Conservation (phyloP, 2,329 filamentous ascomycete species). For the Trichoderma sp. region DNA sequence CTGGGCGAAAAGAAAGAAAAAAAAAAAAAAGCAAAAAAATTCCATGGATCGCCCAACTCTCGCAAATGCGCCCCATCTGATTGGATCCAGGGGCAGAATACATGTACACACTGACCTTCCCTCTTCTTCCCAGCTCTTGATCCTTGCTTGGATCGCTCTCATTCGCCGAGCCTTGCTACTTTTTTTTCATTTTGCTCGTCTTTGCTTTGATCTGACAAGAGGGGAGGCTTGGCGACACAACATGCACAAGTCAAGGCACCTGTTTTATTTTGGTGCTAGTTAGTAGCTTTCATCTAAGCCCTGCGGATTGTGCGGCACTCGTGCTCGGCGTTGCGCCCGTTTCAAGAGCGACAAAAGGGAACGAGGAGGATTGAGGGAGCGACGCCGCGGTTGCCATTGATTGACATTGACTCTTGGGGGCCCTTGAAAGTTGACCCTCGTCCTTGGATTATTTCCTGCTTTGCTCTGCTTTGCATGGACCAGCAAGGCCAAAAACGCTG, state of each 20-base stretch:
- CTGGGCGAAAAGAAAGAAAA: not conserved
- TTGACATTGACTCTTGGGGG: no score
- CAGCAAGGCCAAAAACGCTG: not conserved
- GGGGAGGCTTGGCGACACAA: not conserved
- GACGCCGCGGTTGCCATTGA: not conserved
- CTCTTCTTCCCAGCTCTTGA: not conserved
- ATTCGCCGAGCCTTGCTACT: not conserved
- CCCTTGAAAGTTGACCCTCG: no score
- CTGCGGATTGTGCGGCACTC: not conserved
- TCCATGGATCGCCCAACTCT: not conserved
- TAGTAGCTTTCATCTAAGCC: not conserved
- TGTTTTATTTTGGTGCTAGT: not conserved
- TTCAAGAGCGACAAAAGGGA: not conserved
- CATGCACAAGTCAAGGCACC: not conserved
- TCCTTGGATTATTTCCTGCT: not conserved
- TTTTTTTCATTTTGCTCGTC: not conserved
- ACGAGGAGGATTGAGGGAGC: not conserved
- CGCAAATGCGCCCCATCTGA: not conserved
- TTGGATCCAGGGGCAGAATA: not conserved
- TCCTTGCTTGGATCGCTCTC: not conserved
- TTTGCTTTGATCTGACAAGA: not conserved
- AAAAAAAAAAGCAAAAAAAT: not conserved
- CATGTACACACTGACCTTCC: not conserved
- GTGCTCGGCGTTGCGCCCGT: constrained; percentile 2
- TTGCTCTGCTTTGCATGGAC: not conserved